Base-by-base conservation (phyloP, 345 rosid species). In the Theobroma cacao region DNA sequence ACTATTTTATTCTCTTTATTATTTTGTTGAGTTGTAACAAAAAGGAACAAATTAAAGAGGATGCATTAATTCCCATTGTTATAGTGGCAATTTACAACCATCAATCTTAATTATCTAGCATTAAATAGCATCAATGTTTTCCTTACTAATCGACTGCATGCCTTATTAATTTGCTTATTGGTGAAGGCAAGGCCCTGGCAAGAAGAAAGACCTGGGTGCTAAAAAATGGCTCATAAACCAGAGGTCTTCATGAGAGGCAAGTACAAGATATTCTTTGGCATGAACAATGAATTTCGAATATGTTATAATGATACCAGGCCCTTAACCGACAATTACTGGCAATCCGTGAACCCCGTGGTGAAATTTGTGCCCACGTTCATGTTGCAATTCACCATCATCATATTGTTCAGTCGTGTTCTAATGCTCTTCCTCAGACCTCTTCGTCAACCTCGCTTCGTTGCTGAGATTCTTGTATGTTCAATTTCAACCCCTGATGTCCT, bases 371-470 rank as follows among this genome's bases (percentile, higher is more conserved):
- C 79, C 0, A 53, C 38, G 15, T 77, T 65, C 11, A 24, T 66
- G n/a, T 7, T 50, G 71, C 79, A 77, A 66, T 0, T 77, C 20
- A 22, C 74, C 15, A 7, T 66, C 34, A 14, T 66, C 53, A 40
- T 77, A 24, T 43, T 47, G 3, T 1, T 77, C 12, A 40, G 33
- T 36, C 79, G 55, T 30, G 2, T 55, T 2, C 38, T 77, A 26
- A 77, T 77, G 53, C 24, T 66, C 38, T 1, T 77, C 55, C 24
- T 77, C 53, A 55, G 55, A 38, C 79, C 73, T 28, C 33, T 47
- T 67, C 74, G 73, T 30, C 79, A 77, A 65, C 74, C 79, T 36
- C 79, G 65, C 1, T 77, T 77, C 30, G 4, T 77, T 14, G n/a
- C 79, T 2, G 65, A 77, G 52, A 14, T 77, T 66, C 36, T 77